Percentiles rank a stretch among this genome's conserved stretches.
These are phyloP conservation scores for Diaporthe sp. DNA, from an alignment of 2,329 filamentous ascomycete species.

Conservation along the genomic window DNA sequence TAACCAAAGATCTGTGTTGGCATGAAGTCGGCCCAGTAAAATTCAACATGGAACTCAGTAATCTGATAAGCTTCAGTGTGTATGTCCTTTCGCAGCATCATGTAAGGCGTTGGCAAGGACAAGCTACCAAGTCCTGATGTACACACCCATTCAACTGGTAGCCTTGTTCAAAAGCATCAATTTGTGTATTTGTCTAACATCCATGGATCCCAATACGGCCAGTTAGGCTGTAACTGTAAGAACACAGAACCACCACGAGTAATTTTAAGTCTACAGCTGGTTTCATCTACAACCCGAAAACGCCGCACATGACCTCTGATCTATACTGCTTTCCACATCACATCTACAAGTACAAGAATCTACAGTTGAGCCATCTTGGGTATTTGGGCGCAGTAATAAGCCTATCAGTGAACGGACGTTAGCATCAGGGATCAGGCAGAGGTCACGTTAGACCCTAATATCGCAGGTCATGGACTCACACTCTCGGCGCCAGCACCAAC, in stretches of 20 bases:
- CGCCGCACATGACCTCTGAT: background rate
- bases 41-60: too few relatives aligned
- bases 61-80: too few relatives aligned
- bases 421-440: background rate
- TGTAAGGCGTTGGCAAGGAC: too few relatives aligned
- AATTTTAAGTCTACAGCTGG: background rate
- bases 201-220: background rate
- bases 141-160: too few relatives aligned
- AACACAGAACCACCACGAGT: background rate
- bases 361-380: slow-evolving; percentile 27
- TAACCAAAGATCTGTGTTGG: too few relatives aligned
- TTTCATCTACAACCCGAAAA: background rate
- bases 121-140: too few relatives aligned
- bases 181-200: background rate
- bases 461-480: slow-evolving; percentile 38
- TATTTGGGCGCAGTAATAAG: slow-evolving; percentile 24
- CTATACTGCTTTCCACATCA: background rate
- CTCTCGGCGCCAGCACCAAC: slow-evolving; percentile 45
- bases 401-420: background rate
- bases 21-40: too few relatives aligned
- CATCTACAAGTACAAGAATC: background rate
- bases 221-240: background rate
- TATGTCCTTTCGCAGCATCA: too few relatives aligned
- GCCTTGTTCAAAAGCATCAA: background rate
- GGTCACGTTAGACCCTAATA: too few relatives aligned